These are phyloP conservation scores for Artemisia annua DNA, from an alignment of 129 eudicot genomes.

Conservation along the genomic window DNA sequence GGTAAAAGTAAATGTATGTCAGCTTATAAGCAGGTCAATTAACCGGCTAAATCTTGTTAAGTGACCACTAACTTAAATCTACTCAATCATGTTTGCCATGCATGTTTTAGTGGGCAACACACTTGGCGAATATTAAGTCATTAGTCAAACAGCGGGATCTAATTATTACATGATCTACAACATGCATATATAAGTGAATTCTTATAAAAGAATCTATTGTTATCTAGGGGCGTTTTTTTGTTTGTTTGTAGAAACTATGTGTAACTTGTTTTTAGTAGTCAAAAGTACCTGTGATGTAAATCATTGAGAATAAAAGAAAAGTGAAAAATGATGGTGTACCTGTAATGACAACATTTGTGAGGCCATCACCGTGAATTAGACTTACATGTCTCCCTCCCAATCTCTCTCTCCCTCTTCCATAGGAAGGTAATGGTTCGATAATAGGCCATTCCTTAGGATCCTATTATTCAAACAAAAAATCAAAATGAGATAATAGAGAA, in stretches of 20 bases:
- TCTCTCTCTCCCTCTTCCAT: constrained; percentile 99
- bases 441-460: constrained; percentile 95
- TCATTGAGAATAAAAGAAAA: neutral
- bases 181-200: no score
- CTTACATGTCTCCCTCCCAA: constrained; percentile 92
- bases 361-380: constrained; percentile 79
- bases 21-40: neutral
- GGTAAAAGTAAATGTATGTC: neutral
- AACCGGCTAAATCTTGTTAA: no score
- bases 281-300: constrained; percentile 19
- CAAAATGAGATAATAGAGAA: neutral
- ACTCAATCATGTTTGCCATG: no score
- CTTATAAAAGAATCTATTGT: no score
- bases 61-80: no score
- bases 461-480: constrained; percentile 35
- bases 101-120: no score
- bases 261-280: constrained; percentile 8
- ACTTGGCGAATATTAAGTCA: no score
- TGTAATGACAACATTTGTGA: constrained; percentile 84
- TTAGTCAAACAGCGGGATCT: no score
- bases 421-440: constrained; percentile 90
- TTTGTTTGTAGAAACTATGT: neutral
- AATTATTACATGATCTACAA: no score
- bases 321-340: constrained; percentile 47
- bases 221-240: no score